These are phyloP conservation scores for Capillidium heterosporum DNA, from an alignment of 371 early-diverging fungal species.

Conservation along the genomic window DNA sequence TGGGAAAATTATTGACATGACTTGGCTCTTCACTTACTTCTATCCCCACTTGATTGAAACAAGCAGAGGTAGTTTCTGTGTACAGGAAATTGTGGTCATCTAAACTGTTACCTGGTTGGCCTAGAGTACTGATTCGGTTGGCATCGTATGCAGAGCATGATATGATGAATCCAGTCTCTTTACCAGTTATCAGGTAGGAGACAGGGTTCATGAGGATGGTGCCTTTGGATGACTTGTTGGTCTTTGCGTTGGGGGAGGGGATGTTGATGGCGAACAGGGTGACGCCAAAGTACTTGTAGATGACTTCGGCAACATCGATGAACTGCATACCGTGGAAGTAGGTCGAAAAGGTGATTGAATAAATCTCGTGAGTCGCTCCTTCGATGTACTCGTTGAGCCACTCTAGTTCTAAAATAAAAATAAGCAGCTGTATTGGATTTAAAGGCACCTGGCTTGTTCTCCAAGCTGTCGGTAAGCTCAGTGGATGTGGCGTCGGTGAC, in stretches of 20 bases:
- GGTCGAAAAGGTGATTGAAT: constrained; percentile 23
- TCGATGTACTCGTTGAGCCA: constrained; percentile 36
- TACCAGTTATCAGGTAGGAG: constrained; percentile 26
- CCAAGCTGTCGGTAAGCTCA: constrained; percentile 14
- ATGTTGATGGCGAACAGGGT: constrained; percentile 32
- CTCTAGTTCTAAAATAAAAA: no score
- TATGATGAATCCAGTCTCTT: constrained; percentile 40
- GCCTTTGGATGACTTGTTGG: background rate
- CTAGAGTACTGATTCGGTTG: background rate
- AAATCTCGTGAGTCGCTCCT: constrained; percentile 40
- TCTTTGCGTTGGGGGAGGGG: constrained; percentile 4
- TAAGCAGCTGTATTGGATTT: no score
- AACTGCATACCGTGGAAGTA: constrained; percentile 24
- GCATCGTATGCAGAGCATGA: constrained; percentile 5
- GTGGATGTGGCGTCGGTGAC: constrained; percentile 26
- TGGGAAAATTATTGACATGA: no score
- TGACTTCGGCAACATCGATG: constrained; percentile 20
- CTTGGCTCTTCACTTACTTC: no score
- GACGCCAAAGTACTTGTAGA: constrained; percentile 26
- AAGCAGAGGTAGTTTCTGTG: background rate
- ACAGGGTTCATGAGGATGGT: constrained; percentile 29
- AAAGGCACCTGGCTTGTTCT: constrained; percentile 3
- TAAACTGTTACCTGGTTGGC: background rate
- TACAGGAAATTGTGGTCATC: background rate
- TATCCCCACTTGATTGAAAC: no score